A percentile compares a stretch with the other conserved stretches of the same genome.
These are phyloP conservation scores for Geranium rotundifolium DNA, from an alignment of 345 rosid genomes.

Conservation along the genomic window DNA sequence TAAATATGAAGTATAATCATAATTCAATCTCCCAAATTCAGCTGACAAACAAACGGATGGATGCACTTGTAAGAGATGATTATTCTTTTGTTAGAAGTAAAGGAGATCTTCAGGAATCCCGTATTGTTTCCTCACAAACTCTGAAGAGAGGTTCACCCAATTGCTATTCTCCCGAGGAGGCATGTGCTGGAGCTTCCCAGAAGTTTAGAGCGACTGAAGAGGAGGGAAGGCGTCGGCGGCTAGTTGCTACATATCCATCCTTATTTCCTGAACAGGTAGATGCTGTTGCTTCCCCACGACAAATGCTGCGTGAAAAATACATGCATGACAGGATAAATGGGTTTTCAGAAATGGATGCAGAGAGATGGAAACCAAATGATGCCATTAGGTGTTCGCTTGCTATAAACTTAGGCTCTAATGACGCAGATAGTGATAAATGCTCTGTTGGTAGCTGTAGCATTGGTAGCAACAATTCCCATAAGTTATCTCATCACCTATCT, in stretches of 20 bases:
- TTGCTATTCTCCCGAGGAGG: constrained; percentile 17
- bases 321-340: constrained; percentile 21
- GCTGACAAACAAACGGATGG: constrained; percentile 9
- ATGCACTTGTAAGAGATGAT: constrained; percentile 16
- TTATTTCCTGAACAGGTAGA: constrained; percentile 20
- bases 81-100: constrained; percentile 19
- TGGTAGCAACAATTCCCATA: constrained; percentile 13
- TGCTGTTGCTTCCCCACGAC: constrained; percentile 22
- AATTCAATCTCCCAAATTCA: constrained; percentile 19
- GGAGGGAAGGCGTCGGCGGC: constrained; percentile 17
- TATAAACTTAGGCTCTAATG: constrained; percentile 18
- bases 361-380: constrained; percentile 26
- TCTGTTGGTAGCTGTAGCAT: constrained; percentile 65
- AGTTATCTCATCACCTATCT: constrained; percentile 14
- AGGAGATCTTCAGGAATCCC: constrained; percentile 20
- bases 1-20: constrained; percentile 20
- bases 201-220: constrained; percentile 25
- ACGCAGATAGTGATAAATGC: constrained; percentile 32
- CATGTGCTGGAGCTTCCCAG: constrained; percentile 13
- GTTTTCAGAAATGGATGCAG: constrained; percentile 24
- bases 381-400: constrained; percentile 22
- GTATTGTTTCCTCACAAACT: constrained; percentile 21
- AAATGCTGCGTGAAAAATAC: constrained; percentile 24
- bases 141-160: constrained; percentile 24
- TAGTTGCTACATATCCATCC: constrained; percentile 14